A percentile compares a stretch with the other conserved stretches of the same genome.
These are phyloP conservation scores for Cladophialophora yegresii DNA, from an alignment of 2,329 filamentous ascomycete genomes.

Conservation along the genomic window DNA sequence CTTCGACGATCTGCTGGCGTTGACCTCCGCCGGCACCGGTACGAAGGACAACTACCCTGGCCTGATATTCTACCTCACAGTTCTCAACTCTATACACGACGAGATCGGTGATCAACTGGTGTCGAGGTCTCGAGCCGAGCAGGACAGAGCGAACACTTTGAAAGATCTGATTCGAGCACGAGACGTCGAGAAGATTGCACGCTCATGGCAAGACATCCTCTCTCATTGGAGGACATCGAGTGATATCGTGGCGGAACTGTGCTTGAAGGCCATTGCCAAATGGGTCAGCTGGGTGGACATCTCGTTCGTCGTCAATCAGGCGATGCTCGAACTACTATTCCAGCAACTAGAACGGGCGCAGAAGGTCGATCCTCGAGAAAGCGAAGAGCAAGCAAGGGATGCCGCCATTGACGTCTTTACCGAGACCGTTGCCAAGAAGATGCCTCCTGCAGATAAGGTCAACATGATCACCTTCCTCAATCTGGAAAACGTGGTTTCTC, in stretches of 20 bases:
- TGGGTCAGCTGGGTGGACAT: slow-evolving; percentile 99
- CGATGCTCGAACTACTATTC: slow-evolving; percentile 81
- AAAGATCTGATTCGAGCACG: slow-evolving; percentile 87
- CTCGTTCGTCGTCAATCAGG: slow-evolving; percentile 83
- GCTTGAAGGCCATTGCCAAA: slow-evolving; percentile 85
- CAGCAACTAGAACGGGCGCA: slow-evolving; percentile 78
- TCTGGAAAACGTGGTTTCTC: slow-evolving; percentile 77
- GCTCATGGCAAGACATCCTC: slow-evolving; percentile 89
- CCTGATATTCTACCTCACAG: slow-evolving; percentile 82
- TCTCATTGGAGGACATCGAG: slow-evolving; percentile 71
- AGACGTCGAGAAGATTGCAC: slow-evolving; percentile 84
- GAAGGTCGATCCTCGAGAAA: slow-evolving; percentile 62
- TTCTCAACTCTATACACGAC: slow-evolving; percentile 88
- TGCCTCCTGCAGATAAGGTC: slow-evolving; percentile 90
- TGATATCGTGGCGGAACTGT: slow-evolving; percentile 78
- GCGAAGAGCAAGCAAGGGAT: slow-evolving; percentile 80
- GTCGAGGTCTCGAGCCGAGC: slow-evolving; percentile 72
- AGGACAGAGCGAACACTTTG: slow-evolving; percentile 81
- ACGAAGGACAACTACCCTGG: slow-evolving; percentile 70
- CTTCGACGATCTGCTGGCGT: slow-evolving; percentile 80
- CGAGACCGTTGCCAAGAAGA: slow-evolving; percentile 96
- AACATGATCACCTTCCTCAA: slow-evolving; percentile 91
- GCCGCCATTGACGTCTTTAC: slow-evolving; percentile 93
- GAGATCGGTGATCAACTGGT: slow-evolving; percentile 94
- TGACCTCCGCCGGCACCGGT: slow-evolving; percentile 67